Percentiles rank a stretch among this genome's conserved stretches.
Conservation (phyloP, 805 yeast species). For the Wickerhamiella kurtzmanii region DNA sequence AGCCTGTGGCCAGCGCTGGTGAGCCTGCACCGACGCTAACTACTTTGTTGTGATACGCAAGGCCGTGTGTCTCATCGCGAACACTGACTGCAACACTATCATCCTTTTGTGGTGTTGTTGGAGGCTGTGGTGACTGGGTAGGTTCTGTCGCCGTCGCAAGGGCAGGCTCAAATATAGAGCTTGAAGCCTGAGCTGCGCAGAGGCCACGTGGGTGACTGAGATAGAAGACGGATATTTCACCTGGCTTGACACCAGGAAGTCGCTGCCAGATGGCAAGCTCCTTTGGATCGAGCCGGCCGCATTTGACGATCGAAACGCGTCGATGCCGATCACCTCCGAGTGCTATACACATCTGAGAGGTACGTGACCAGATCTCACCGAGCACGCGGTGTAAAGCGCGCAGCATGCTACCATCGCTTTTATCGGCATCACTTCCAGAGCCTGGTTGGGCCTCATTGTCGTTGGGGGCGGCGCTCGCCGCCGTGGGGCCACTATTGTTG, state of each 20-base stretch:
- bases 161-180: not conserved
- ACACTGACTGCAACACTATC: not conserved
- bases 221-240: constrained; percentile 6
- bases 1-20: constrained; percentile 13
- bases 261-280: constrained; percentile 24
- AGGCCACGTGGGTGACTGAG: constrained; percentile 14
- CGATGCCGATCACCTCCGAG: constrained; percentile 14
- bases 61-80: not conserved
- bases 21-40: not conserved
- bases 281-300: constrained; percentile 24
- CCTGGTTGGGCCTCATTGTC: not conserved
- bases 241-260: constrained; percentile 1
- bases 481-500: not conserved
- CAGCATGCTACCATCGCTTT: not conserved
- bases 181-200: not conserved
- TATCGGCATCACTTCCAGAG: not conserved
- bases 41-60: not conserved
- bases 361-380: constrained; percentile 14
- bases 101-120: not conserved
- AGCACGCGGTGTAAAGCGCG: constrained; percentile 10
- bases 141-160: not conserved
- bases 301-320: constrained; percentile 26
- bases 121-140: not conserved
- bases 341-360: constrained; percentile 6
- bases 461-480: no score